Percentiles rank a stretch among this genome's conserved stretches.
phyloP scores from a whole-genome alignment of 257 asterid species.

The Oldenlandia corymbosa region DNA sequence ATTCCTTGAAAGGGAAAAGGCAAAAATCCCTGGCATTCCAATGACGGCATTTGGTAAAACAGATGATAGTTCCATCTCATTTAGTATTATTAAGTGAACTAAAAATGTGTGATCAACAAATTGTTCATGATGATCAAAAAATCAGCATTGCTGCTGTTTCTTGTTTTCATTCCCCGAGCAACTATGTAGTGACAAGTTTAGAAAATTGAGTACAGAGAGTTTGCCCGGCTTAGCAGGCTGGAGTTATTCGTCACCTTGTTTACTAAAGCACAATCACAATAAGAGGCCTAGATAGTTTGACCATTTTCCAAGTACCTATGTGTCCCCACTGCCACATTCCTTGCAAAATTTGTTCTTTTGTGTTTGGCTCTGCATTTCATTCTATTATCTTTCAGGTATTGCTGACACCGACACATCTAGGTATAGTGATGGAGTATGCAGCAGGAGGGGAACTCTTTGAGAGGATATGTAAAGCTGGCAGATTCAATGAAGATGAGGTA shows the following conservation, averaged over 20 bases:
- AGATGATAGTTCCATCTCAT: too few species aligned
- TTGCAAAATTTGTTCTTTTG: slow-evolving; percentile 1
- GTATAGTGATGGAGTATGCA: slow-evolving; percentile 47
- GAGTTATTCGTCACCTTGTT: too few species aligned
- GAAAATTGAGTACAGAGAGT: not conserved
- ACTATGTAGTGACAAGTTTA: not conserved
- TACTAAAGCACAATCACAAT: too few species aligned
- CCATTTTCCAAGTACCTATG: too few species aligned
- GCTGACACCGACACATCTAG: slow-evolving; percentile 42
- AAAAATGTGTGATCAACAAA: not conserved
- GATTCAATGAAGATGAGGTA: slow-evolving; percentile 41
- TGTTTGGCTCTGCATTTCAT: not conserved
- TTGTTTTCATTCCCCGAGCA: not conserved
- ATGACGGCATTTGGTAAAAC: too few species aligned
- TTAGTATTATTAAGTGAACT: too few species aligned
- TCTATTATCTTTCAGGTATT: slow-evolving; percentile 22
- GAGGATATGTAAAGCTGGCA: slow-evolving; percentile 36
- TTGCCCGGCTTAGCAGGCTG: not conserved
- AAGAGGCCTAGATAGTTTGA: too few species aligned
- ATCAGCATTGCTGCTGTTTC: not conserved
- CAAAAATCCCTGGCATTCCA: too few species aligned
- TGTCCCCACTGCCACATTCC: not conserved
- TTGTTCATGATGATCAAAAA: not conserved
- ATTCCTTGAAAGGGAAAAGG: too few species aligned
- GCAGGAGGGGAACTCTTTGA: slow-evolving; percentile 45